Evolutionary conservation across 768 basidiomycete species (phyloP), one percentile per base, ranked within the genome.

Genomic region (Boletus barrowsii): DNA sequence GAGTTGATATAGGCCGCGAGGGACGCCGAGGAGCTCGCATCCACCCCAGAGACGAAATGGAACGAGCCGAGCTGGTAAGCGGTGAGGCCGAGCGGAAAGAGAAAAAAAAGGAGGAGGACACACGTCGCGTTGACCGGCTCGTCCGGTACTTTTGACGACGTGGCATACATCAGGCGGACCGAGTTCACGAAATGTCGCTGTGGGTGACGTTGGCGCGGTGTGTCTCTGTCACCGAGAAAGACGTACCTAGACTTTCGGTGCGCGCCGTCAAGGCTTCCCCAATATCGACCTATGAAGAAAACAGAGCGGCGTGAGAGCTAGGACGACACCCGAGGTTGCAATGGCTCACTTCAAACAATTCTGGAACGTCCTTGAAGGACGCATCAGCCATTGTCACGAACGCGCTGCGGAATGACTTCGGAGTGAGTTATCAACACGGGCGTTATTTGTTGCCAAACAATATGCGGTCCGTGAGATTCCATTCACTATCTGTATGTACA

Each of bases 1-100:
- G 94, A 97, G 75, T 99, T 98, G 72, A 98, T 90, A 73, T 99
- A 99, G 11, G 97, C 96, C 5, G 97, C 97, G 29, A 99, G 80
- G 0, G 94, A 96, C 4, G 97, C 97, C 18, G 95, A 98, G 7
- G 96, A 97, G 17, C 94, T 98, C 2, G 96, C 93, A 71, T 99
- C 97, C 49, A 99, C 92, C n/a, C 97, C 96, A 0, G 97, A 99
- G 54, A 97, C 83, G 63, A 92, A 98, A 73, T 99, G 97, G 70
- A 98, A 98, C 35, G 96, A 98, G 37, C 93, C 93, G 54, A 93
- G 78, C 94, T 97, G 17, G 39, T 47, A 2, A 42, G 39, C 8
- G 3, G 9, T 10, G 30, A 8, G 32, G 1, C 24, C 17, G 11
- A 10, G 17, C 18, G 13, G 14, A 5, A 15, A 22, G 14, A 10